Evolutionary conservation across 208 protist genomes (phyloP).

Genomic region (Balamuthia mandrillaris): DNA sequence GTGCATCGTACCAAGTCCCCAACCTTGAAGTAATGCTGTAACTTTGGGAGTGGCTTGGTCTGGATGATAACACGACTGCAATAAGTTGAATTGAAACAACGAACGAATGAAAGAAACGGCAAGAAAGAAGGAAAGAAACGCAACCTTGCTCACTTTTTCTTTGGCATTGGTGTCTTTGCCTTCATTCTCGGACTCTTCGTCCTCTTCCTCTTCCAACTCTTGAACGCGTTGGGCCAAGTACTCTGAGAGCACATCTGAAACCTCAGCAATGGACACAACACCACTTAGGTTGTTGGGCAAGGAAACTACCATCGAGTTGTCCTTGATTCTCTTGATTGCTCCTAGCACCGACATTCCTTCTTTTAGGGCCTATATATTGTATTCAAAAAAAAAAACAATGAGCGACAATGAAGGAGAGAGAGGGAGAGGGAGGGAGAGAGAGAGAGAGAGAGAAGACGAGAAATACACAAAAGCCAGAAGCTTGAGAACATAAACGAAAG

Average conservation of each 20-base stretch:
- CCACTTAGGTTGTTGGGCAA: background rate
- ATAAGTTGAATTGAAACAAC: too few species aligned
- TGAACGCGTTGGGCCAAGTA: background rate
- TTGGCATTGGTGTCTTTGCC: background rate
- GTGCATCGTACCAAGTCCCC: conserved; percentile 5
- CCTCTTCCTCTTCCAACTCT: background rate
- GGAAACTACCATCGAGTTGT: background rate
- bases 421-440: too few species aligned
- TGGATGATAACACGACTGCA: too few species aligned
- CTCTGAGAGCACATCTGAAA: conserved; percentile 7
- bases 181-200: background rate
- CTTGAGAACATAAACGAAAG: too few species aligned
- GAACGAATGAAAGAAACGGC: background rate
- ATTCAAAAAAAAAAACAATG: too few species aligned
- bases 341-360: conserved; percentile 30
- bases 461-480: too few species aligned
- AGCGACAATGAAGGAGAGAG: too few species aligned
- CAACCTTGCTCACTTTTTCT: background rate
- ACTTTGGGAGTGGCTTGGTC: conserved; percentile 2
- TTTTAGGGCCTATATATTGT: background rate
- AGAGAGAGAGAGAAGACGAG: too few species aligned
- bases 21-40: background rate
- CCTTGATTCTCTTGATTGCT: conserved; percentile 3
- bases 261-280: conserved; percentile 20
- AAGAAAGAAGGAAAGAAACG: background rate